Base-by-base conservation (phyloP, 495 filamentous ascomycete species). In the Aspergillus baeticus region DNA sequence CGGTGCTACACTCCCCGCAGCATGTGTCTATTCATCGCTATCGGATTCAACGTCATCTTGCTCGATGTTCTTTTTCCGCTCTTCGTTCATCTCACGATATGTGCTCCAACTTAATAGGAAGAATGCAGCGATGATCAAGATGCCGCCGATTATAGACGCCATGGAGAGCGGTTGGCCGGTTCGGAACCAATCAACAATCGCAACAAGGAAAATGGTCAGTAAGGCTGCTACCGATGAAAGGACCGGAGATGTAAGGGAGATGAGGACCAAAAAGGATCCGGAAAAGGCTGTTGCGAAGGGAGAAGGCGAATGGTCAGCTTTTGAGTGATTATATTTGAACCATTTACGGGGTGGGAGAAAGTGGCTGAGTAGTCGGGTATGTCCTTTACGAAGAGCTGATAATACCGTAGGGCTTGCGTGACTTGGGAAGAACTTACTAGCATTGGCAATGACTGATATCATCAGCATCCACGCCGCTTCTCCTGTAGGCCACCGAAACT, bases 201-300 rank as follows among this genome's bases (percentile, higher is more conserved):
- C 93, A 2, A 98, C 93, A 48, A 97, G 81, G 78, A 98, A 96
- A 60, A 98, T 98, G 14, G 94, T 98, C 23, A 98, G 80, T 38
- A 98, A 80, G 5, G 91, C 90, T 5, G 94, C 94, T 7, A 98
- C 94, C 14, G 87, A 91, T 53, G 87, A 92, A 5, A 98, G 78
- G 7, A 98, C 94, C 4, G 94, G 94, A 15, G 87, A 91, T 3
- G 94, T 98, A 10, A 98, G 80, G 10, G 85, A 89, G 55, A 98
- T 98, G 15, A 98, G 80, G 20, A 95, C 87, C 14, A 98, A 78
- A 74, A 98, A 98, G 23, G 85, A 88, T n/a, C 94, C 94, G 11
- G 91, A 91, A 71, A 98, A 98, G 18, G 77, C 82, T 84, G 57
- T 51, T 56, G 33, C 31, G 21, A 11, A 23, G 49, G 58, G 22